Conservation (phyloP, 2,329 filamentous ascomycete genomes). For the Monilinia laxa region DNA sequence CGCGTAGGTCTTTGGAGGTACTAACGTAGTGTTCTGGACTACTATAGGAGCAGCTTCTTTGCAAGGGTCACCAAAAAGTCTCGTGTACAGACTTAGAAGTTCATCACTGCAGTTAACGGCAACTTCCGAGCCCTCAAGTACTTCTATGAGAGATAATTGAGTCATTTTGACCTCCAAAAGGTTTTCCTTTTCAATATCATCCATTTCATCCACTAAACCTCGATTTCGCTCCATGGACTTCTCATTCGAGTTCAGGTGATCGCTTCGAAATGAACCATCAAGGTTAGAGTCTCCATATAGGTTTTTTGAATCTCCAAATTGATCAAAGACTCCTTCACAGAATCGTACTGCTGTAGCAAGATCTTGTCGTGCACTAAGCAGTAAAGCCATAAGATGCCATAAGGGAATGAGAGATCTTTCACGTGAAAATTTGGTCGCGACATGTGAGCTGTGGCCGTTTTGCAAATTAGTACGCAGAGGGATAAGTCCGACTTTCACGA, state of each 20-base stretch:
- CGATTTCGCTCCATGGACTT: constrained; percentile 37
- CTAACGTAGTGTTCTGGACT: neutral
- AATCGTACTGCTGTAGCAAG: constrained; percentile 76
- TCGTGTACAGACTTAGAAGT: constrained; percentile 75
- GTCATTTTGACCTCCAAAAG: constrained; percentile 97
- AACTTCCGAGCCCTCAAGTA: constrained; percentile 77
- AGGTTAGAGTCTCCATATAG: constrained; percentile 65
- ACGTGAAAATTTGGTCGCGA: constrained; percentile 44
- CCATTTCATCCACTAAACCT: constrained; percentile 75
- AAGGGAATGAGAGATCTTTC: constrained; percentile 71
- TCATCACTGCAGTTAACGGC: constrained; percentile 89
- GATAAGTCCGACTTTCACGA: constrained; percentile 73
- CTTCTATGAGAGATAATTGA: constrained; percentile 78
- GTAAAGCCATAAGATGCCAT: constrained; percentile 86
- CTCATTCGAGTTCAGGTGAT: constrained; percentile 58
- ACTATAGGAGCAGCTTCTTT: constrained; percentile 30
- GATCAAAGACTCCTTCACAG: constrained; percentile 88
- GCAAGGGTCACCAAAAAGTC: constrained; percentile 70
- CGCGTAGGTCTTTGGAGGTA: constrained; percentile 64
- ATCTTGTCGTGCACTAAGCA: constrained; percentile 84
- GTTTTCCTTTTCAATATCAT: constrained; percentile 77
- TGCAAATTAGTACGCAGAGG: constrained; percentile 48
- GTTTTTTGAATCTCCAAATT: constrained; percentile 71
- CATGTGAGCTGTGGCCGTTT: constrained; percentile 38
- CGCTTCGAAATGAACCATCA: constrained; percentile 55